phyloP scores from a whole-genome alignment of 2,329 filamentous ascomycete species.

The Samsoniella hepiali region DNA sequence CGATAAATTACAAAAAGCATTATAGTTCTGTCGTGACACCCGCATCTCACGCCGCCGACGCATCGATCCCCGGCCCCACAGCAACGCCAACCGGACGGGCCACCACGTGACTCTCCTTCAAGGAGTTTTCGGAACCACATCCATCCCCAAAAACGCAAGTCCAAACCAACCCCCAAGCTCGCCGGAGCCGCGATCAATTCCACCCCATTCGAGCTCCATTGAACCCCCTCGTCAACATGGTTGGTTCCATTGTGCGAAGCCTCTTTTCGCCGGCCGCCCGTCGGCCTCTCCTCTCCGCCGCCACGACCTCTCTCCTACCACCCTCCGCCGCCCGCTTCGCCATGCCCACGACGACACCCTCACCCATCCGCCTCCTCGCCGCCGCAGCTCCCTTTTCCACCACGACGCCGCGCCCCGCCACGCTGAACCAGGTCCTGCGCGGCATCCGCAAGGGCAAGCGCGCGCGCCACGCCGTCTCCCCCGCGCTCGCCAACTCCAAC shows the following conservation, averaged over 20 bases:
- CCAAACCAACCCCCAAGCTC: background rate
- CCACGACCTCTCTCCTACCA: constrained; percentile 28
- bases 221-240: constrained; percentile 31
- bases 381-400: constrained; percentile 48
- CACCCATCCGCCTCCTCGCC: constrained; percentile 34
- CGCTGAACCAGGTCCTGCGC: constrained; percentile 69
- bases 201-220: background rate
- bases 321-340: constrained; percentile 22
- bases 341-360: constrained; percentile 17
- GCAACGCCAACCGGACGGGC: constrained; percentile 10
- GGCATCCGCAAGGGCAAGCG: constrained; percentile 77
- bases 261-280: constrained; percentile 34
- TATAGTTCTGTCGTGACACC: too few species aligned
- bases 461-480: constrained; percentile 82
- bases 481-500: constrained; percentile 66
- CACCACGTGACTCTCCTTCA: constrained; percentile 9
- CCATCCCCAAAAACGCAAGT: background rate
- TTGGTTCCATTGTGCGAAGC: constrained; percentile 34
- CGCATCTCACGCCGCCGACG: background rate
- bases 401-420: constrained; percentile 56
- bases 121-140: constrained; percentile 2
- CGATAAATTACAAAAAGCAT: too few species aligned
- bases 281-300: constrained; percentile 26
- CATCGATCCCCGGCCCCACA: constrained; percentile 1
- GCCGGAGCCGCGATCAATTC: background rate